Conservation (phyloP, 306 rosid genomes). For the Cucurbita moschata region DNA sequence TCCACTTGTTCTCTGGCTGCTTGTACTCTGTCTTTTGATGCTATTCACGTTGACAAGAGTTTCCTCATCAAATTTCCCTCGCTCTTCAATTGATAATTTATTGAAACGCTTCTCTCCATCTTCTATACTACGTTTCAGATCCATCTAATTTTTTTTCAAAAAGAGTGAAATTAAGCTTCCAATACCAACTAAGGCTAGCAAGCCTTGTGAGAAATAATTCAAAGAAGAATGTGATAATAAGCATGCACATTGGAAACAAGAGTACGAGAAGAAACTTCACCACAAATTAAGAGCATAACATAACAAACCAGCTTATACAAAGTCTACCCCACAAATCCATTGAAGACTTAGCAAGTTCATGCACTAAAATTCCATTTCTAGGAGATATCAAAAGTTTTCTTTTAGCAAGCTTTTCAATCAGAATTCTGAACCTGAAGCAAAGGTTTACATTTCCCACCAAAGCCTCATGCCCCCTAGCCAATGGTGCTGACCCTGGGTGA, state of each 20-base stretch:
- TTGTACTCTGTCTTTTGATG: conserved; percentile 63
- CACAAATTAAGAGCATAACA: neutral
- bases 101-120: conserved; percentile 85
- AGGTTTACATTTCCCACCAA: neutral
- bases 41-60: conserved; percentile 86
- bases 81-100: conserved; percentile 92
- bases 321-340: neutral
- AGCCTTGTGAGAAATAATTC: neutral
- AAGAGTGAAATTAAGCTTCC: neutral
- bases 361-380: neutral
- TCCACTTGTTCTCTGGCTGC: conserved; percentile 62
- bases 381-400: neutral
- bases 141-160: conserved; percentile 38
- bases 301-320: neutral
- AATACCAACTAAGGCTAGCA: neutral
- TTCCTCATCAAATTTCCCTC: conserved; percentile 97
- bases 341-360: neutral
- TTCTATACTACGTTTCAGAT: conserved; percentile 65
- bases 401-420: neutral
- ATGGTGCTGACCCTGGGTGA: neutral
- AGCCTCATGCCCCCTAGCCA: neutral
- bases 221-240: neutral
- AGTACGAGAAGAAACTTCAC: neutral
- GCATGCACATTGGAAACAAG: neutral
- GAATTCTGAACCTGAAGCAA: neutral